Conservation (phyloP, 2,329 filamentous ascomycete genomes). For the Cladosporium sp. region DNA sequence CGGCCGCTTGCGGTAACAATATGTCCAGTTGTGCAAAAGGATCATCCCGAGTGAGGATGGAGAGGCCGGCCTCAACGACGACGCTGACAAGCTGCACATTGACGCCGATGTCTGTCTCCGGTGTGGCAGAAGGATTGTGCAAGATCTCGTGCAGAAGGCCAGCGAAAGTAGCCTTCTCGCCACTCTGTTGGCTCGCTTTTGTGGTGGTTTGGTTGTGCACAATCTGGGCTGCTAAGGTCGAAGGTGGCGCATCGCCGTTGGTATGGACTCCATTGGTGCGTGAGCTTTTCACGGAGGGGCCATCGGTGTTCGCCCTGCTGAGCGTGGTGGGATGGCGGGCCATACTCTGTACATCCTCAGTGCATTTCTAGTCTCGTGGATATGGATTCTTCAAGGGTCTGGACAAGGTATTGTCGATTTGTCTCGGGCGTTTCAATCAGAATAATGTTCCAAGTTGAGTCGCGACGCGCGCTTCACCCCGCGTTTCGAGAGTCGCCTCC, state of each 20-base stretch:
- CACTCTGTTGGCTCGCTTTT: slow-evolving; percentile 60
- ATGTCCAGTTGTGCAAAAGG: slow-evolving; percentile 62
- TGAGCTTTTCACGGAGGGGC: not conserved
- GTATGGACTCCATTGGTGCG: slow-evolving; percentile 32
- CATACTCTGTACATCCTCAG: slow-evolving; percentile 34
- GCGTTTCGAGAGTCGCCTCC: not conserved
- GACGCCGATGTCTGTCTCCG: slow-evolving; percentile 68
- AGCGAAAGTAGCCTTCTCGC: slow-evolving; percentile 63
- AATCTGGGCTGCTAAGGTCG: slow-evolving; percentile 83
- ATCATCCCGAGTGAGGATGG: slow-evolving; percentile 66
- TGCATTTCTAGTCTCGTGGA: not conserved
- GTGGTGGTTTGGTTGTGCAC: slow-evolving; percentile 66
- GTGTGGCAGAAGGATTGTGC: slow-evolving; percentile 44
- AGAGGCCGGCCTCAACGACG: slow-evolving; percentile 75
- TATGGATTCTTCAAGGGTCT: not conserved
- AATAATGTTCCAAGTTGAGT: not conserved
- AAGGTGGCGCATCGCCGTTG: slow-evolving; percentile 54
- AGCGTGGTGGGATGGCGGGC: slow-evolving; percentile 36
- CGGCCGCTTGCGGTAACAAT: slow-evolving; percentile 60
- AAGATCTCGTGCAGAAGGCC: slow-evolving; percentile 68
- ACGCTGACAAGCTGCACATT: slow-evolving; percentile 86
- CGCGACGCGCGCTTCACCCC: not conserved
- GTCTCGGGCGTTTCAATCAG: not conserved
- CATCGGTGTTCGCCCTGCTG: slow-evolving; percentile 18
- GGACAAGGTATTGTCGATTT: not conserved